phyloP scores from a whole-genome alignment of 208 protist species.

The Crithidia thermophila region DNA sequence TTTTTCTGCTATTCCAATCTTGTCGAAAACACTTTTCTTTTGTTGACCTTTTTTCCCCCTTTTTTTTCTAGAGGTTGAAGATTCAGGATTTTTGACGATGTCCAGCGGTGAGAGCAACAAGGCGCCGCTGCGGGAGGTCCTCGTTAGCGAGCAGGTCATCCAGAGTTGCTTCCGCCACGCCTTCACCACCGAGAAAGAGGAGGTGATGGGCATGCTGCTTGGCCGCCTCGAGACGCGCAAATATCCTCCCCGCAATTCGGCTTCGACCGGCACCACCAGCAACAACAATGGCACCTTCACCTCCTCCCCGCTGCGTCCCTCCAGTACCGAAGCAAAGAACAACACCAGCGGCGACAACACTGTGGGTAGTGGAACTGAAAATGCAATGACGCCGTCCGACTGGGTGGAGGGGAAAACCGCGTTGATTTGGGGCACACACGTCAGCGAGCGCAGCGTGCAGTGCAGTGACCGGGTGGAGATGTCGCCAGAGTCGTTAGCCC shows the following conservation, averaged over 20 bases:
- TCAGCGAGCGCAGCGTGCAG: conserved; percentile 69
- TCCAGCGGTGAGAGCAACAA: not conserved
- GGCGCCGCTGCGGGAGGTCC: conserved; percentile 49
- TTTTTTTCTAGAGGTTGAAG: not conserved
- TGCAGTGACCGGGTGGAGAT: conserved; percentile 82
- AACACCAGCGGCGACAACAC: too few species aligned
- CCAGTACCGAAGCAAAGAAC: not conserved
- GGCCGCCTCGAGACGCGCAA: conserved; percentile 41
- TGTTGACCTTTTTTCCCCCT: not conserved
- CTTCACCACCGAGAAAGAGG: conserved; percentile 76
- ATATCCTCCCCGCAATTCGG: not conserved
- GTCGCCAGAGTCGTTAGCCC: conserved; percentile 48
- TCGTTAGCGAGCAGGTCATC: conserved; percentile 57
- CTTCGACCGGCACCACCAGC: not conserved
- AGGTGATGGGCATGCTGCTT: conserved; percentile 82
- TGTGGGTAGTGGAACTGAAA: too few species aligned
- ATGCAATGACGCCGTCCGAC: too few species aligned
- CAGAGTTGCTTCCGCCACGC: conserved; percentile 73
- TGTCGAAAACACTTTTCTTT: not conserved
- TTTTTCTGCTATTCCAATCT: conserved; percentile 10
- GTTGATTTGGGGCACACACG: conserved; percentile 53
- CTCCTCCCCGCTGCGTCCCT: not conserved
- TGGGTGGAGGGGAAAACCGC: conserved; percentile 39
- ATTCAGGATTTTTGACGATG: not conserved
- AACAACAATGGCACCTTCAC: not conserved